phyloP scores from a whole-genome alignment of 148 eudicot genomes.

The Camellia lanceoleosa region DNA sequence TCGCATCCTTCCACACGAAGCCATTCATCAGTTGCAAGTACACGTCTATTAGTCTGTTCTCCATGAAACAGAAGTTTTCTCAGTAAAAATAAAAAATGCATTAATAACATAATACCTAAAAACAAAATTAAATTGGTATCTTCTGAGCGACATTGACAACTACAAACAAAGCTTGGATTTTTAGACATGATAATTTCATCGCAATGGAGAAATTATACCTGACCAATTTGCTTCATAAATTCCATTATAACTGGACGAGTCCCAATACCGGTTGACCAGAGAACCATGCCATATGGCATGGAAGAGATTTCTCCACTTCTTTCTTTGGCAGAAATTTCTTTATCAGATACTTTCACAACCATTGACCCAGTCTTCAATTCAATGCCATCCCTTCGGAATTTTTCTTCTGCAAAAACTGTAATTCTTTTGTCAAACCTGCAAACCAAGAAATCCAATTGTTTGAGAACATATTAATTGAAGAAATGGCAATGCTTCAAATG shows the following conservation, averaged over 20 bases:
- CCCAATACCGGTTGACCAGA: slow-evolving; percentile 49
- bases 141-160: neutral
- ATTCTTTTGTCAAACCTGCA: too few species aligned
- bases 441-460: slow-evolving; percentile 9
- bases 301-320: too few species aligned
- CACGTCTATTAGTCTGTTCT: neutral
- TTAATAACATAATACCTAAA: neutral
- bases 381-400: too few species aligned
- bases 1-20: too few species aligned
- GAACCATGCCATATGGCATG: too few species aligned
- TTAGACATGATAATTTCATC: neutral
- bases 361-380: too few species aligned
- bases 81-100: neutral
- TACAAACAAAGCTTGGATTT: neutral
- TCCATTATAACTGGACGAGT: slow-evolving; percentile 58
- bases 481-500: neutral
- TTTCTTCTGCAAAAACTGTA: too few species aligned
- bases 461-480: neutral
- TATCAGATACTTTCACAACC: too few species aligned
- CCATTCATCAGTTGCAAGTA: too few species aligned
- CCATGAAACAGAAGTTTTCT: neutral
- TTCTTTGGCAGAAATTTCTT: too few species aligned
- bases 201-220: slow-evolving; percentile 26
- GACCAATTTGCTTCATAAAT: slow-evolving; percentile 64
- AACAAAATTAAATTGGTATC: neutral